Evolutionary conservation across 2,329 filamentous ascomycete species (phyloP).

Genomic region (Talaromyces islandicus): DNA sequence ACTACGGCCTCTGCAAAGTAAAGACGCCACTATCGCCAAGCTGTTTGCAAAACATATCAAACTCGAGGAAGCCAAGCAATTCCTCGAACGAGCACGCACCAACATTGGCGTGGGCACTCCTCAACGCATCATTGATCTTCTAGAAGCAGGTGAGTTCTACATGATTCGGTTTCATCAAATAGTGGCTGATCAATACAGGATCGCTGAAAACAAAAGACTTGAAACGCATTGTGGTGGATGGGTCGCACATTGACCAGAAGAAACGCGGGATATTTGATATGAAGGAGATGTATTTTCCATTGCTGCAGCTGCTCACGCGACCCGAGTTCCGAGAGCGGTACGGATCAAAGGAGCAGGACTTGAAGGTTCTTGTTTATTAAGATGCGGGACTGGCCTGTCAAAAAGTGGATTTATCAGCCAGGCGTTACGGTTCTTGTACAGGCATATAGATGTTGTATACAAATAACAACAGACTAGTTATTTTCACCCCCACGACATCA

Average conservation of each 20-base stretch:
- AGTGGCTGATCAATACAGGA: slow-evolving; percentile 35
- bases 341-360: slow-evolving; percentile 47
- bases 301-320: slow-evolving; percentile 67
- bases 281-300: slow-evolving; percentile 80
- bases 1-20: slow-evolving; percentile 71
- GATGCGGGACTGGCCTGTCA: not conserved
- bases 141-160: slow-evolving; percentile 61
- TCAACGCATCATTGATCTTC: slow-evolving; percentile 70
- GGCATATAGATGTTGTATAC: not conserved
- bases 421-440: not conserved
- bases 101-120: slow-evolving; percentile 90
- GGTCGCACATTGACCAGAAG: slow-evolving; percentile 90
- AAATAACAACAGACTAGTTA: too few species aligned
- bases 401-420: not conserved
- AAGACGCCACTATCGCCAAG: slow-evolving; percentile 75
- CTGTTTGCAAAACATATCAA: slow-evolving; percentile 99
- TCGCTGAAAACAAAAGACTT: slow-evolving; percentile 66
- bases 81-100: slow-evolving; percentile 62
- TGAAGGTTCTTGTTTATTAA: slow-evolving; percentile 47
- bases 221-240: slow-evolving; percentile 79
- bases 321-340: slow-evolving; percentile 68
- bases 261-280: slow-evolving; percentile 91
- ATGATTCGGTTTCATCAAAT: not conserved
- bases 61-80: slow-evolving; percentile 74
- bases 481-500: too few species aligned